Evolutionary conservation across 2,329 filamentous ascomycete species (phyloP), one percentile per base, ranked within the genome.

Genomic region (Ascochyta koolunga): DNA sequence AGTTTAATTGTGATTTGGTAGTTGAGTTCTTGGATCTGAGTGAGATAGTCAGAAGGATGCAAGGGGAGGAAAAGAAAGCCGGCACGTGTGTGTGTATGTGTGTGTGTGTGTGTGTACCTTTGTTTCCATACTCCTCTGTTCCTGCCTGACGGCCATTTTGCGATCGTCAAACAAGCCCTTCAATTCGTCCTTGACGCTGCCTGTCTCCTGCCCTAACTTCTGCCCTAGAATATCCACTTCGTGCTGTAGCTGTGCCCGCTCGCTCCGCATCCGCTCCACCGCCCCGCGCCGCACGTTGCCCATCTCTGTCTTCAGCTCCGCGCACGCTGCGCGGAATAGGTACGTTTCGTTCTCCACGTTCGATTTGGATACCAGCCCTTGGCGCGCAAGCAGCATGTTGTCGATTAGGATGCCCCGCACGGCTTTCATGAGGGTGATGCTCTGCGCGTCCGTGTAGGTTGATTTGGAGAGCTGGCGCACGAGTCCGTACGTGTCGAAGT

Each of bases 271-370:
- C 55, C 88, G 84, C 75, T 97, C 93, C 59, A 92, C 88, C 61
- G 90, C 87, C 0, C 86, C 82, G 61, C 89, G 88, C 21, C 91
- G 83, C 49, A 88, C 88, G 58, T 92, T 91, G 60, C 86, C 87
- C 16, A 98, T 86, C 72, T 97, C 95, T 21, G 91, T 93, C 65
- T 87, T 86, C 29, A 99, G 83, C 77, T 99, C 95, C 3, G 90
- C 93, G 73, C 93, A 97, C 2, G 95, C 95, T 2, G 95, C 95
- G 47, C 89, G 86, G 79, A 99, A 99, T 10, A 99, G 83, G 71
- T 99, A 99, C 7, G 88, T 88, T 76, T 97, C 90, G 73, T 98
- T 99, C 71, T 98, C 93, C 32, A 96, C 89, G 67, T 96, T 91
- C 38, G 88, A 91, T 76, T 96, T 97, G 73, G 88, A 91, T 10